Percentiles rank a stretch among this genome's conserved stretches.
Evolutionary conservation across 202 grass and related monocot species (phyloP).

Genomic region (Bolboschoenoplectus hybrid): DNA sequence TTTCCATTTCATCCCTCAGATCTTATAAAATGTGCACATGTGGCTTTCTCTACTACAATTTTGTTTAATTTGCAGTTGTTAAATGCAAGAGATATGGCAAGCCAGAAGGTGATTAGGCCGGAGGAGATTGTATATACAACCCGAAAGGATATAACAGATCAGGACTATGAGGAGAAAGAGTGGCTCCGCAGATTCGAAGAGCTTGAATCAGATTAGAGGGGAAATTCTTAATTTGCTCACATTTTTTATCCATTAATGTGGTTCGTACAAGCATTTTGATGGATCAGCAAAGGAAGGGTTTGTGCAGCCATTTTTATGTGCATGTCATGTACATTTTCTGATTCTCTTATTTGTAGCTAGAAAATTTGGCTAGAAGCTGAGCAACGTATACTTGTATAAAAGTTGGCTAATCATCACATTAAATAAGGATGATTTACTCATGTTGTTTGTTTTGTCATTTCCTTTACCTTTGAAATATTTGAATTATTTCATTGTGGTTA

Average conservation of each 20-base stretch:
- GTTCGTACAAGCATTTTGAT: constrained; percentile 22
- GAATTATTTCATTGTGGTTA: not conserved
- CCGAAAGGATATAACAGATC: constrained; percentile 69
- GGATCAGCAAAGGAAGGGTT: not conserved
- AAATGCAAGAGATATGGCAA: constrained; percentile 89
- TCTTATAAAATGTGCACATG: constrained; percentile 39
- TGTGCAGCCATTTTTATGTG: constrained; percentile 19
- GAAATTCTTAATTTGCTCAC: constrained; percentile 32
- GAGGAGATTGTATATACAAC: constrained; percentile 87
- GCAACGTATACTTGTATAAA: constrained; percentile 32
- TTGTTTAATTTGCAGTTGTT: constrained; percentile 63
- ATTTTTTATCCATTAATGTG: not conserved
- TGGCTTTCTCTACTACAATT: constrained; percentile 20
- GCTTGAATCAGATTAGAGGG: constrained; percentile 62
- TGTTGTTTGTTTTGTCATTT: not conserved
- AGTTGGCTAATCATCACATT: constrained; percentile 5
- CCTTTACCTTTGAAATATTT: not conserved
- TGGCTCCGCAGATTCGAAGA: constrained; percentile 76
- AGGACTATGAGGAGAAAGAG: constrained; percentile 89
- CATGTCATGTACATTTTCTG: constrained; percentile 23
- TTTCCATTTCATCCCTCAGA: constrained; percentile 15
- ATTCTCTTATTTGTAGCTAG: constrained; percentile 19
- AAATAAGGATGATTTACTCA: not conserved
- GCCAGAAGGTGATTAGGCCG: constrained; percentile 64
- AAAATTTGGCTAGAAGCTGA: constrained; percentile 30